Percentiles rank a stretch among this genome's conserved stretches.
phyloP scores from a whole-genome alignment of 495 filamentous ascomycete species.

The Podospora conica region DNA sequence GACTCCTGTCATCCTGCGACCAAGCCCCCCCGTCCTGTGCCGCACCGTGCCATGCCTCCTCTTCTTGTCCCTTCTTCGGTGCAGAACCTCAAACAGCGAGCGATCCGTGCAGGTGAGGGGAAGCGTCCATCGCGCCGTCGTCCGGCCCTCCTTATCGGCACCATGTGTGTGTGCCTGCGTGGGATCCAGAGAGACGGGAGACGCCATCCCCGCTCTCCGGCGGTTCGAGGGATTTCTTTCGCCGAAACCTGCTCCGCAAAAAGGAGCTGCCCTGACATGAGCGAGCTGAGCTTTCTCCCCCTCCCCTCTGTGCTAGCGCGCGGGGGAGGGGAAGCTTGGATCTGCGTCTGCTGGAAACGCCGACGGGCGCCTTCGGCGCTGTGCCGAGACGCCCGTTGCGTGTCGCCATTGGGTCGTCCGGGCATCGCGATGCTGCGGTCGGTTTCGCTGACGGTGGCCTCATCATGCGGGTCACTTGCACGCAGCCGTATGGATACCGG shows the following conservation, averaged over 20 bases:
- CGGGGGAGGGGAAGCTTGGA: background rate
- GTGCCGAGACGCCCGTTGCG: conserved; percentile 9
- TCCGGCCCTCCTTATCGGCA: background rate
- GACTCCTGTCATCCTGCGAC: background rate
- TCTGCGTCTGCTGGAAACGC: background rate
- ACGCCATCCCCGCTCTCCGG: background rate
- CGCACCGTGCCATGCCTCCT: background rate
- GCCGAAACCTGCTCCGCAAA: background rate
- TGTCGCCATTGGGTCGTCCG: conserved; percentile 18
- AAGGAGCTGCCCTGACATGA: background rate
- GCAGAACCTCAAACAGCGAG: conserved; percentile 10
- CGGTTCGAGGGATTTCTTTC: background rate
- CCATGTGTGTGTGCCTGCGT: background rate
- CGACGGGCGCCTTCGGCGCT: conserved; percentile 10
- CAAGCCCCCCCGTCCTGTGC: background rate
- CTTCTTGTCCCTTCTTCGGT: background rate
- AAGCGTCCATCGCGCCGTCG: background rate
- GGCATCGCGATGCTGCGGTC: conserved; percentile 9
- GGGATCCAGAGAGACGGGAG: background rate
- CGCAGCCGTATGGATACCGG: background rate
- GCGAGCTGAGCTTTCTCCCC: background rate
- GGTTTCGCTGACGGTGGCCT: conserved; percentile 10
- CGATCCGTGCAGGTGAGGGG: conserved; percentile 3
- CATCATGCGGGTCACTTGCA: conserved; percentile 17
- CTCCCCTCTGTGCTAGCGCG: background rate